Evolutionary conservation across 2,329 filamentous ascomycete genomes (phyloP).

Genomic region (Botrytis medusae): DNA sequence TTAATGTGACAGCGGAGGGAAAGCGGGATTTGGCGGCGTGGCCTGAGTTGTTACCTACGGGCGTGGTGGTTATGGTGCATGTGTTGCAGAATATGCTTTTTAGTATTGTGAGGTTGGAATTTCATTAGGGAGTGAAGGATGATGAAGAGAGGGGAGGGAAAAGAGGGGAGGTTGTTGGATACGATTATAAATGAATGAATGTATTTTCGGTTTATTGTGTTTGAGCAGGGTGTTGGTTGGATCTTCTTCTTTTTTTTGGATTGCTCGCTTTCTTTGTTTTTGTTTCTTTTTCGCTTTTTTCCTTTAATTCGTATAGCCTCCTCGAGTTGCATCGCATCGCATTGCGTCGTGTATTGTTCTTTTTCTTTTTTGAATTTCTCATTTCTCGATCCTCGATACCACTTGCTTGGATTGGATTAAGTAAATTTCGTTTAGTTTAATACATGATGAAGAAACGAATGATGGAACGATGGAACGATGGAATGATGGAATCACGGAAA

Average conservation of each 20-base stretch:
- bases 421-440: background rate
- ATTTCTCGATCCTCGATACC: background rate
- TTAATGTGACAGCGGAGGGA: constrained; percentile 64
- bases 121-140: constrained; percentile 41
- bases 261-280: background rate
- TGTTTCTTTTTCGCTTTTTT: rapidly evolving
- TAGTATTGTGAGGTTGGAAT: constrained; percentile 64
- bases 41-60: constrained; percentile 66
- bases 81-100: constrained; percentile 73
- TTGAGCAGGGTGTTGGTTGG: constrained; percentile 8
- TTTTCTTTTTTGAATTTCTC: background rate
- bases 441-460: background rate
- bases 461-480: background rate
- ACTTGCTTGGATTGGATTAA: background rate
- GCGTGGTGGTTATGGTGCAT: constrained; percentile 64
- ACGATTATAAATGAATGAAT: background rate
- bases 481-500: no score
- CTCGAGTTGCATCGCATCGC: background rate
- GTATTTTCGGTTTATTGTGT: background rate
- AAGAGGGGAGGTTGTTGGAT: background rate
- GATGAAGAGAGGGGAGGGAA: rapidly evolving
- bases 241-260: background rate
- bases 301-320: background rate
- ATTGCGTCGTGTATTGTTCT: background rate
- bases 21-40: constrained; percentile 64